phyloP scores from a whole-genome alignment of 768 basidiomycete genomes.

The Rhodotorula kratochvilovae region DNA sequence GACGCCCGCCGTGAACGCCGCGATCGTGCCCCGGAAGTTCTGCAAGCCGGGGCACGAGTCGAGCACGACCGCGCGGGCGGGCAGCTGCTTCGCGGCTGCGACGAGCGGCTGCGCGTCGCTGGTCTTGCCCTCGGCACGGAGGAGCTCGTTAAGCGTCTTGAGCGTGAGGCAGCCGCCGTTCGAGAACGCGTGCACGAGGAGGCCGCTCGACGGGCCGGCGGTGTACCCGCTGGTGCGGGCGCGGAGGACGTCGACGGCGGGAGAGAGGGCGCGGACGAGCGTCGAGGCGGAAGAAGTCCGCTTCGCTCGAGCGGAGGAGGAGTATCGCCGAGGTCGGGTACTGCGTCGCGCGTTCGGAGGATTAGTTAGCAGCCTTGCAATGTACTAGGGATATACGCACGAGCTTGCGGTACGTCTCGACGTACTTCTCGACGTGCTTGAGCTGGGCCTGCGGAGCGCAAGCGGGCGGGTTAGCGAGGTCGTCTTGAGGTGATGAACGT shows the following conservation, averaged over 20 bases:
- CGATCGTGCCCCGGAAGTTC: slow-evolving; percentile 10
- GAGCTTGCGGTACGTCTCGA: slow-evolving; percentile 1
- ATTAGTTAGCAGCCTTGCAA: no score
- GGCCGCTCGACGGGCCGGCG: not conserved
- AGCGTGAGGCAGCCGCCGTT: slow-evolving; percentile 34
- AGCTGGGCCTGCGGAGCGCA: slow-evolving; percentile 16
- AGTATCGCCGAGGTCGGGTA: slow-evolving; percentile 23
- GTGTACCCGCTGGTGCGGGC: not conserved
- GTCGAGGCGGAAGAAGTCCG: slow-evolving; percentile 12
- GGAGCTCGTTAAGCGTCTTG: slow-evolving; percentile 24
- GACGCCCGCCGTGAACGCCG: slow-evolving; percentile 37
- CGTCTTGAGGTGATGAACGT: not conserved
- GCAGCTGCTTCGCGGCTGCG: not conserved
- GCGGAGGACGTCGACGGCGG: slow-evolving; percentile 14
- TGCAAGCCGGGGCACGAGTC: slow-evolving; percentile 41
- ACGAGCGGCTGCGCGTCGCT: not conserved
- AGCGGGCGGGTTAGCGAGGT: not conserved
- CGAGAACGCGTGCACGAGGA: slow-evolving; percentile 37
- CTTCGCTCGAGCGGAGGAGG: slow-evolving; percentile 22
- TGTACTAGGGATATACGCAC: not conserved
- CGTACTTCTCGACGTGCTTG: slow-evolving; percentile 27
- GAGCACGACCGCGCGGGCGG: slow-evolving; percentile 24
- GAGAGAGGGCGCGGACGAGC: not conserved
- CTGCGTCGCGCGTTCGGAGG: not conserved
- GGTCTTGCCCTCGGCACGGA: not conserved